Percentiles rank a stretch among this genome's conserved stretches.
Evolutionary conservation across 2,329 filamentous ascomycete genomes (phyloP).

Genomic region (Alternaria atra): DNA sequence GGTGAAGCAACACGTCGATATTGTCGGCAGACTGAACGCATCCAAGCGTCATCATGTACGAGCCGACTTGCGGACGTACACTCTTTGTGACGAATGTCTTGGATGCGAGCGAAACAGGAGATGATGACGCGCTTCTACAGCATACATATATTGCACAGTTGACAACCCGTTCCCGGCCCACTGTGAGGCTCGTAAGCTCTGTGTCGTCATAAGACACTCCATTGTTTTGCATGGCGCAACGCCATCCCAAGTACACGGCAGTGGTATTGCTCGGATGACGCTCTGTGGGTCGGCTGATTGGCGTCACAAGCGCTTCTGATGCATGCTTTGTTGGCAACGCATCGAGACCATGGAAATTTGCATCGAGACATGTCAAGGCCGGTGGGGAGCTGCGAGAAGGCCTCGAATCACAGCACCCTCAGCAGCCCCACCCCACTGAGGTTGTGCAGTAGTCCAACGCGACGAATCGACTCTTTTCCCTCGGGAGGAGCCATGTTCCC

Average conservation of each 20-base stretch:
- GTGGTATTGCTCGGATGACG: constrained; percentile 34
- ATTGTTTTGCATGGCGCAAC: constrained; percentile 23
- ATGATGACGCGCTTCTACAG: neutral
- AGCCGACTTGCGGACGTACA: neutral
- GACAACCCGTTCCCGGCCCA: constrained; percentile 12
- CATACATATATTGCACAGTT: neutral
- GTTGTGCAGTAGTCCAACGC: constrained; percentile 32
- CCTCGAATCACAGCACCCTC: constrained; percentile 39
- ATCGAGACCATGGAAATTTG: constrained; percentile 29
- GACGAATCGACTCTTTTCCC: constrained; percentile 44
- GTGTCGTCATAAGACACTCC: constrained; percentile 36
- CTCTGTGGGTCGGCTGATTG: constrained; percentile 35
- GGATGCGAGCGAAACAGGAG: neutral
- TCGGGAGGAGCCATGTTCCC: constrained; percentile 46
- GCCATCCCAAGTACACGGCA: constrained; percentile 41
- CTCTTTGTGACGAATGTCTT: neutral
- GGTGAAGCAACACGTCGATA: constrained; percentile 22
- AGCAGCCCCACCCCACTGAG: constrained; percentile 29
- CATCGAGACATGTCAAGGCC: constrained; percentile 33
- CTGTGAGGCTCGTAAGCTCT: constrained; percentile 16
- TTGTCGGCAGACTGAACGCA: constrained; percentile 14
- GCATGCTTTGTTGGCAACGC: constrained; percentile 52
- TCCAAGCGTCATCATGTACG: constrained; percentile 11
- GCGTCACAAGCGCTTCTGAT: constrained; percentile 42
- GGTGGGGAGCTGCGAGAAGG: constrained; percentile 33